Conservation (phyloP, 2,329 filamentous ascomycete species). For the Xenoacremonium recifei region DNA sequence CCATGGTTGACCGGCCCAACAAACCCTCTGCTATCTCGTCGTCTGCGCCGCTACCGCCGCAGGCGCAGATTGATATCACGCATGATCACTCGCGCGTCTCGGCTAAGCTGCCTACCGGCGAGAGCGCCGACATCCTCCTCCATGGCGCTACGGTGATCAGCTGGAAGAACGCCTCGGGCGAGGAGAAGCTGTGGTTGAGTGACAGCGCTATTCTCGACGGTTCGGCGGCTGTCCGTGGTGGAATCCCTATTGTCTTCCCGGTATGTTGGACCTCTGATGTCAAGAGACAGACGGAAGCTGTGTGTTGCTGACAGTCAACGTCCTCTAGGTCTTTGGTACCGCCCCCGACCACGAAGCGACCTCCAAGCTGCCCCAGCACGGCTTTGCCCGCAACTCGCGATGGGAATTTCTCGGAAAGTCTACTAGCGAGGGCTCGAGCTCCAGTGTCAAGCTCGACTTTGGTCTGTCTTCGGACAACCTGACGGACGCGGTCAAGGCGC, state of each 20-base stretch:
- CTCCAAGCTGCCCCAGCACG: conserved; percentile 81
- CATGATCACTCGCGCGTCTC: conserved; percentile 70
- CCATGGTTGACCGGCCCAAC: conserved; percentile 80
- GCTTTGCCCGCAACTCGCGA: conserved; percentile 82
- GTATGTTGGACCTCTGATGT: conserved; percentile 61
- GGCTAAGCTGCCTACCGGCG: conserved; percentile 81
- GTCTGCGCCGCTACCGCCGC: conserved; percentile 71
- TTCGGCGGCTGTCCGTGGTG: conserved; percentile 84
- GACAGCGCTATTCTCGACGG: conserved; percentile 80
- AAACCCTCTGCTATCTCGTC: conserved; percentile 76
- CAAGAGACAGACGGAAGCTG: too few relatives aligned
- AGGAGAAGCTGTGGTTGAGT: conserved; percentile 86
- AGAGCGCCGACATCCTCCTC: conserved; percentile 83
- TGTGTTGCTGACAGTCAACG: conserved; percentile 4
- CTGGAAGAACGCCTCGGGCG: conserved; percentile 80
- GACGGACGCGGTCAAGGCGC: conserved; percentile 62
- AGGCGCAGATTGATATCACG: conserved; percentile 71
- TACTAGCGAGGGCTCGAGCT: conserved; percentile 52
- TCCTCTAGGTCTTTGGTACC: conserved; percentile 75
- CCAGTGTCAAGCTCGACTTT: conserved; percentile 89
- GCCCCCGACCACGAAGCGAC: conserved; percentile 76
- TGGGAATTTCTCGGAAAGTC: conserved; percentile 97
- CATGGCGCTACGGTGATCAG: conserved; percentile 89
- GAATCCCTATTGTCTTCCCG: conserved; percentile 90
- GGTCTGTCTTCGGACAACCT: conserved; percentile 77